phyloP scores from a whole-genome alignment of 371 early-diverging fungal species.

The Syncephalastrum contaminatum region DNA sequence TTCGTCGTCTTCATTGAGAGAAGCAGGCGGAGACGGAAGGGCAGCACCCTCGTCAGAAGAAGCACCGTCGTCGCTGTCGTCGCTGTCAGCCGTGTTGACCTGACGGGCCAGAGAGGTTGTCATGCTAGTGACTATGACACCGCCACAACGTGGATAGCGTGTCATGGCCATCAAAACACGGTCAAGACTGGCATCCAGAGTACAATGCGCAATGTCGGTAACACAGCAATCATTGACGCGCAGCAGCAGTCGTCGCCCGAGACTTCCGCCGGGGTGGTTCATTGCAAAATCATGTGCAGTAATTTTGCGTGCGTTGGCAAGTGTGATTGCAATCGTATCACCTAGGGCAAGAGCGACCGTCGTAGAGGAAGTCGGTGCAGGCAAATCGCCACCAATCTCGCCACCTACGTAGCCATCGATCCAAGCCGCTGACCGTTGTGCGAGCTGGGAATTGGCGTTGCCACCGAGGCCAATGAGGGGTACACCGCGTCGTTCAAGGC shows the following conservation, averaged over 20 bases:
- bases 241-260: conserved; percentile 46
- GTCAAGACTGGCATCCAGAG: conserved; percentile 31
- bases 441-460: conserved; percentile 48
- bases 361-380: conserved; percentile 64
- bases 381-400: conserved; percentile 50
- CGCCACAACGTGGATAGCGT: conserved; percentile 34
- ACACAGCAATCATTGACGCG: conserved; percentile 41
- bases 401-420: conserved; percentile 50
- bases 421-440: conserved; percentile 58
- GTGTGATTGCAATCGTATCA: conserved; percentile 57
- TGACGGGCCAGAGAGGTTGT: conserved; percentile 1
- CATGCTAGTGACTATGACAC: conserved; percentile 34
- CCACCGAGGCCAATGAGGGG: conserved; percentile 60
- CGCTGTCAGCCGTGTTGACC: not conserved
- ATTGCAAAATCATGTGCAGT: conserved; percentile 55
- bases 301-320: conserved; percentile 50
- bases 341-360: conserved; percentile 62
- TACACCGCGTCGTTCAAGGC: conserved; percentile 41
- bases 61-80: not conserved
- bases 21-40: conserved; percentile 9
- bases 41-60: conserved; percentile 12
- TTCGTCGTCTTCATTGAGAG: conserved; percentile 4
- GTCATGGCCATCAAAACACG: conserved; percentile 50
- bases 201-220: conserved; percentile 27
- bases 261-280: conserved; percentile 64